A percentile compares a stretch with the other conserved stretches of the same genome.
These are phyloP conservation scores for Thraustochytrium striatum DNA, from an alignment of 352 stramenopile genomes.

Conservation along the genomic window DNA sequence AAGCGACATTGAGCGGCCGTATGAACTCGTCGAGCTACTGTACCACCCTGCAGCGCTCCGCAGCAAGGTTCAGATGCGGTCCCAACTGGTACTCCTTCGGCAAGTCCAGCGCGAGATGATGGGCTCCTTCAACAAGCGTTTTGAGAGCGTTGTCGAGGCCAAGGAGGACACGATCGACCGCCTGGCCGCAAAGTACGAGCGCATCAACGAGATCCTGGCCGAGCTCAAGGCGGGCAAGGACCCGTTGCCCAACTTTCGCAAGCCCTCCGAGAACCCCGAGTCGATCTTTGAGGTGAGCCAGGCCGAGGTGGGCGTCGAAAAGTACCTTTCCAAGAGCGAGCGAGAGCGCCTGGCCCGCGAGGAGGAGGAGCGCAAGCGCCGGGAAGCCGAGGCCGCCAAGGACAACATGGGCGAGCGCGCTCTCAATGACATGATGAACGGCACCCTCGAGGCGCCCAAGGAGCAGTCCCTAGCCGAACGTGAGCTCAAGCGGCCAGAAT, in stretches of 20 bases:
- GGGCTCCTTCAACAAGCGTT: constrained; percentile 74
- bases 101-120: constrained; percentile 66
- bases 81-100: constrained; percentile 75
- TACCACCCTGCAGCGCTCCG: constrained; percentile 76
- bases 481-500: constrained; percentile 67
- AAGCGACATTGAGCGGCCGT: constrained; percentile 35
- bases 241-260: constrained; percentile 61
- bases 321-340: constrained; percentile 71
- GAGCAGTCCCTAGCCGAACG: constrained; percentile 65
- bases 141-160: constrained; percentile 65
- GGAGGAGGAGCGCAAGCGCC: constrained; percentile 54
- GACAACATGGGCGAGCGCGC: constrained; percentile 73
- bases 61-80: constrained; percentile 71
- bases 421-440: constrained; percentile 86
- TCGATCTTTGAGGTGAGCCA: constrained; percentile 65
- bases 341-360: constrained; percentile 57
- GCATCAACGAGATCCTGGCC: constrained; percentile 74
- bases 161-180: constrained; percentile 76
- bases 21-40: constrained; percentile 64
- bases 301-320: constrained; percentile 74
- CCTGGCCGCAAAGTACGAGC: constrained; percentile 77
- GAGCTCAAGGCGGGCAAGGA: constrained; percentile 62
- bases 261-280: constrained; percentile 63
- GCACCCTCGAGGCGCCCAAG: constrained; percentile 81
- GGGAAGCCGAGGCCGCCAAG: constrained; percentile 61